Percentiles rank a stretch among this genome's conserved stretches.
Conservation (phyloP, 2,329 filamentous ascomycete species). For the Penicillium palitans region DNA sequence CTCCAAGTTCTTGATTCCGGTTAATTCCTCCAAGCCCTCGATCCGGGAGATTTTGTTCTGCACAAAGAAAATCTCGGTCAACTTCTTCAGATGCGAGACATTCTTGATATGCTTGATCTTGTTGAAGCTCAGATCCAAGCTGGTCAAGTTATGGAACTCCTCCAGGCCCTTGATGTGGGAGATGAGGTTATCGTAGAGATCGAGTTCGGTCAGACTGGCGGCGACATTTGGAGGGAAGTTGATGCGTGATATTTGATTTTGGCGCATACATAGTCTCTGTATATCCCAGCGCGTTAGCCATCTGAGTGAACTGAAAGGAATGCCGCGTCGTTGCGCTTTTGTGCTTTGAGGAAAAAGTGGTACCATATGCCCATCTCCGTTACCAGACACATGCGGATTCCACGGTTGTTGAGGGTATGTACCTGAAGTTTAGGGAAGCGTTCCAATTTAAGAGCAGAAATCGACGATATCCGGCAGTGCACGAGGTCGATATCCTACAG, state of each 20-base stretch:
- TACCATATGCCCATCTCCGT: neutral
- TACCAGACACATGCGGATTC: neutral
- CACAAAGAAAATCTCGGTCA: conserved; percentile 86
- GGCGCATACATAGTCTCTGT: conserved; percentile 78
- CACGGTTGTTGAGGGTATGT: conserved; percentile 15
- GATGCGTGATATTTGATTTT: conserved; percentile 83
- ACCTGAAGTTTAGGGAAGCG: conserved; percentile 74
- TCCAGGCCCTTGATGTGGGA: conserved; percentile 83
- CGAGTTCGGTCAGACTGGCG: conserved; percentile 73
- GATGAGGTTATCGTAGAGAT: conserved; percentile 96
- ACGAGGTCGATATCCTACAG: conserved; percentile 78
- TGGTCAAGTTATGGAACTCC: conserved; percentile 70
- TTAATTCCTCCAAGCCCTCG: conserved; percentile 75
- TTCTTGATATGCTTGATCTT: conserved; percentile 99
- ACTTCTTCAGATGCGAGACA: conserved; percentile 70
- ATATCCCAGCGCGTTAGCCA: neutral
- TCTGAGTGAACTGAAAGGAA: neutral
- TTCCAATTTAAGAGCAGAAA: conserved; percentile 75
- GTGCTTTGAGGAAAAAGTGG: neutral
- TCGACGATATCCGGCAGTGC: conserved; percentile 80
- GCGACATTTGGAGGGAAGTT: conserved; percentile 69
- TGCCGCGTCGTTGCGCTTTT: neutral
- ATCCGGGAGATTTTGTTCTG: conserved; percentile 92
- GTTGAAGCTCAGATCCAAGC: conserved; percentile 93
- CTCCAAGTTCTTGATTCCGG: conserved; percentile 78